Base-by-base conservation (phyloP, 768 basidiomycete genomes). In the Flagelloscypha sp. region DNA sequence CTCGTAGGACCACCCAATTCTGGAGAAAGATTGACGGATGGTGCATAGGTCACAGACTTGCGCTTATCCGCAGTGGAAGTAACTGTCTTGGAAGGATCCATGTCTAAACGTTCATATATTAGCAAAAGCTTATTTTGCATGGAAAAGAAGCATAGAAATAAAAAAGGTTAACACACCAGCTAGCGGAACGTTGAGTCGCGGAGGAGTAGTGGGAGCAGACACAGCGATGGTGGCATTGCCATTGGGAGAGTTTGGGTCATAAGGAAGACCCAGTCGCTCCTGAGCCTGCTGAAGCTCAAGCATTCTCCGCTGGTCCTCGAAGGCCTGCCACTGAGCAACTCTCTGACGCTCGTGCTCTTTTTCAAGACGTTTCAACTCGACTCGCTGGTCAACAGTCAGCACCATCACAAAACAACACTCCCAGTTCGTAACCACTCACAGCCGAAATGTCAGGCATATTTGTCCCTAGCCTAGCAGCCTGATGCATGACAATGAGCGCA, bases 251-350 rank as follows among this genome's bases (percentile, higher is more conserved):
- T 62, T 62, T n/a, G 70, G 44, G 42, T 84, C 81, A 52, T 72
- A 74, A 23, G 84, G 83, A 48, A 88, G 70, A 46, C 58, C 73
- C 50, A 92, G 76, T 24, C 90, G 70, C 54, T 90, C 86, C 45
- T 84, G 81, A 9, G 78, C 79, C 61, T 98, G 93, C 57, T 89
- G 81, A 45, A 84, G 81, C 62, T 97, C 92, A 45, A 98, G 73
- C 36, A 72, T 79, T 37, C 84, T 82, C 93, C 95, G 95, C 62
- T 95, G 90, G 49, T 94, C 88, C 61, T 98, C 93, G 58, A 97
- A 98, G 50, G 87, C 61, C 59, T 79, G 84, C 54, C 90, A 81
- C 56, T 94, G 92, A 27, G 86, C 56, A 24, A 64, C 64, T 43
- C 92, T 87, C 60, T 92, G 87, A 34, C 86, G 79, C 59, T 95